Percentiles rank a stretch among this genome's conserved stretches.
Evolutionary conservation across 2,329 filamentous ascomycete species (phyloP).

Genomic region (Leptoxyphium fumago): DNA sequence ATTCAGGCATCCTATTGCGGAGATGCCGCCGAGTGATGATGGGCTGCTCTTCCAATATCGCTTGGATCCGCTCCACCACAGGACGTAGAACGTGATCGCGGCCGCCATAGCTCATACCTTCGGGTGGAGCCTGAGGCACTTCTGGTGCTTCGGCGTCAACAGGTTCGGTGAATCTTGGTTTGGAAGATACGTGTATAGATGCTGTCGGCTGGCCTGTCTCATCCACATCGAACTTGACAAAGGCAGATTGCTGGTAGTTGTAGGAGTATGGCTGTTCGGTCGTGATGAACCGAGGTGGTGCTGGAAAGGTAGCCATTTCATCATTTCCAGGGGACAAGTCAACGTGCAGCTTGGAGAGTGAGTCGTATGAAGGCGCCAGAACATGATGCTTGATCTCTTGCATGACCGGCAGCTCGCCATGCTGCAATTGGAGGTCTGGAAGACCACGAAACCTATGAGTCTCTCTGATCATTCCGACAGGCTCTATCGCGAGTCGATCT

Average conservation of each 20-base stretch:
- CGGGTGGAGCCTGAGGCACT: slow-evolving; percentile 46
- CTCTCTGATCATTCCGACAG: slow-evolving; percentile 48
- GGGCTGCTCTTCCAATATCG: slow-evolving; percentile 57
- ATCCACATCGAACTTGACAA: slow-evolving; percentile 48
- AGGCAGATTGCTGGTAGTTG: slow-evolving; percentile 75
- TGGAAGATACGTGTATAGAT: slow-evolving; percentile 3
- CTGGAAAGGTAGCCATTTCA: slow-evolving; percentile 43
- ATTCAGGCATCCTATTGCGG: slow-evolving; percentile 49
- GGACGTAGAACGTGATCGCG: slow-evolving; percentile 1
- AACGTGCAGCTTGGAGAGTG: slow-evolving; percentile 52
- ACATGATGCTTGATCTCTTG: slow-evolving; percentile 56
- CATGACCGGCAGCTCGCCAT: slow-evolving; percentile 41
- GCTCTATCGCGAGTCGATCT: slow-evolving; percentile 13
- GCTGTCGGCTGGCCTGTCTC: slow-evolving; percentile 43
- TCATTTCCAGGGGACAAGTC: slow-evolving; percentile 49
- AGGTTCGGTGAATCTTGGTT: not conserved
- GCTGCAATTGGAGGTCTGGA: slow-evolving; percentile 58
- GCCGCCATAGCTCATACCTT: slow-evolving; percentile 34
- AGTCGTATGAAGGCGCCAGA: slow-evolving; percentile 48
- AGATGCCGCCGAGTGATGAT: slow-evolving; percentile 78
- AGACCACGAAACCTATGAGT: slow-evolving; percentile 79
- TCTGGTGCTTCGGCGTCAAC: slow-evolving; percentile 37
- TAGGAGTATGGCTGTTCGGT: slow-evolving; percentile 32
- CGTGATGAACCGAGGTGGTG: slow-evolving; percentile 16
- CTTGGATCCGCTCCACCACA: slow-evolving; percentile 48